Evolutionary conservation across 768 basidiomycete species (phyloP).

Genomic region (Dentipellis fragilis): DNA sequence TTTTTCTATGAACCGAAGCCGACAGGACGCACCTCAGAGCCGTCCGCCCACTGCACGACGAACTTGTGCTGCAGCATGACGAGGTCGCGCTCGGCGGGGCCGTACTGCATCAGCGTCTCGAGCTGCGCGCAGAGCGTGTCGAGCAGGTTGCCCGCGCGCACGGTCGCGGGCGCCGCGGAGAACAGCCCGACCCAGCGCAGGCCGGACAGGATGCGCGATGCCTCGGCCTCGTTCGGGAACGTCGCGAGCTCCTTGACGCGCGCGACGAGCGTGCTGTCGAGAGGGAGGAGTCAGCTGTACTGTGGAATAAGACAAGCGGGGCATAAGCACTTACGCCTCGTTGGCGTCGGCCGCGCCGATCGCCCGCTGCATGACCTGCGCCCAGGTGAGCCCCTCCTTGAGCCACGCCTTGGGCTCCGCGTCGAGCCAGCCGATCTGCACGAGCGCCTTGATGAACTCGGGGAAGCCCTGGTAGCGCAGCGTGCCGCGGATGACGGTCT

Average conservation of each 20-base stretch:
- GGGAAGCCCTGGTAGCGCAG: constrained; percentile 96
- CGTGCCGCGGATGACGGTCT: constrained; percentile 88
- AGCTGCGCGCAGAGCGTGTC: constrained; percentile 89
- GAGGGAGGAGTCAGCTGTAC: neutral
- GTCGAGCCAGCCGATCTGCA: constrained; percentile 81
- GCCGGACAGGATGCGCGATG: constrained; percentile 75
- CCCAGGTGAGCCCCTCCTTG: constrained; percentile 67
- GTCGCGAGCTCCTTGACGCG: constrained; percentile 59
- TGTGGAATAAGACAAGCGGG: neutral
- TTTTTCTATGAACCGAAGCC: neutral
- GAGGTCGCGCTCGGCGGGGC: constrained; percentile 83
- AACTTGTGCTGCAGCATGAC: constrained; percentile 99
- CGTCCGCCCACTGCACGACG: constrained; percentile 81
- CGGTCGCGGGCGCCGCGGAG: constrained; percentile 51
- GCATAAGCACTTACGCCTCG: constrained; percentile 45
- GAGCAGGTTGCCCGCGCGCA: constrained; percentile 69
- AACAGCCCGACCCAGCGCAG: constrained; percentile 92
- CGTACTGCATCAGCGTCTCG: constrained; percentile 89
- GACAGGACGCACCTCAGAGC: constrained; percentile 41
- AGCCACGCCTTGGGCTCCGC: constrained; percentile 72
- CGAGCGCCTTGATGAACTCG: constrained; percentile 81
- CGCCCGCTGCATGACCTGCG: constrained; percentile 69
- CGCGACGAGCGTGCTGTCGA: constrained; percentile 55
- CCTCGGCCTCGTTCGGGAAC: constrained; percentile 66
- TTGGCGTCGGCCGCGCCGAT: constrained; percentile 54